Evolutionary conservation across 2,329 filamentous ascomycete genomes (phyloP).

Genomic region (Colletotrichum sp.): DNA sequence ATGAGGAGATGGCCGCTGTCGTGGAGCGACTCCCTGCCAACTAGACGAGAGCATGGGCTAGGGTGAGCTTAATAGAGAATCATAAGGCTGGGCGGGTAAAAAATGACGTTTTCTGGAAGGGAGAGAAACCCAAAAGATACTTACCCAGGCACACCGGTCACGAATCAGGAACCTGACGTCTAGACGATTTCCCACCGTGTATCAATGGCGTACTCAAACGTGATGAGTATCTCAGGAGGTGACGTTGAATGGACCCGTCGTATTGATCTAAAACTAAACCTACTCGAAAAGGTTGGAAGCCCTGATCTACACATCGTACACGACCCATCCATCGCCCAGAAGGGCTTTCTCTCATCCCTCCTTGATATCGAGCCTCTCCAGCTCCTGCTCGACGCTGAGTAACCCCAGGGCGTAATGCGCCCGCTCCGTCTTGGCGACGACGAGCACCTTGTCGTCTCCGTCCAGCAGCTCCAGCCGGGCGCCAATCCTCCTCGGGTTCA

Average conservation of each 20-base stretch:
- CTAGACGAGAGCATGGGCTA: slow-evolving; percentile 35
- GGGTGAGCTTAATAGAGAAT: background rate
- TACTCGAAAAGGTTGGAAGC: background rate
- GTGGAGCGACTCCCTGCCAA: slow-evolving; percentile 81
- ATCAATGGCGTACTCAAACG: slow-evolving; percentile 21
- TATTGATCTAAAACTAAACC: background rate
- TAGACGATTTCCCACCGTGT: slow-evolving; percentile 12
- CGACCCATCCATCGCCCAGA: background rate
- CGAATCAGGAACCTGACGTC: slow-evolving; percentile 7
- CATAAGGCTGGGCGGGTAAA: background rate
- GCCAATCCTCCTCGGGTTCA: slow-evolving; percentile 55
- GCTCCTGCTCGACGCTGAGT: slow-evolving; percentile 77
- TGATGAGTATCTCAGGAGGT: background rate
- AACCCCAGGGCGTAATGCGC: slow-evolving; percentile 81
- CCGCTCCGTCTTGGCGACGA: slow-evolving; percentile 66
- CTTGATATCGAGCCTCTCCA: slow-evolving; percentile 65
- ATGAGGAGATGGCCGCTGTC: slow-evolving; percentile 94
- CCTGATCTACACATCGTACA: background rate
- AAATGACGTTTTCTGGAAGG: background rate
- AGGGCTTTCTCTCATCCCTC: slow-evolving; percentile 25
- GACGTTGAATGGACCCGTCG: background rate
- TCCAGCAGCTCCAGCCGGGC: slow-evolving; percentile 53
- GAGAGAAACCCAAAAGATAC: background rate
- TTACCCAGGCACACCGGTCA: background rate
- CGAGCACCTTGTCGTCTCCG: slow-evolving; percentile 50